Base-by-base conservation (phyloP, 495 filamentous ascomycete genomes). In the Glarea lozoyensis region DNA sequence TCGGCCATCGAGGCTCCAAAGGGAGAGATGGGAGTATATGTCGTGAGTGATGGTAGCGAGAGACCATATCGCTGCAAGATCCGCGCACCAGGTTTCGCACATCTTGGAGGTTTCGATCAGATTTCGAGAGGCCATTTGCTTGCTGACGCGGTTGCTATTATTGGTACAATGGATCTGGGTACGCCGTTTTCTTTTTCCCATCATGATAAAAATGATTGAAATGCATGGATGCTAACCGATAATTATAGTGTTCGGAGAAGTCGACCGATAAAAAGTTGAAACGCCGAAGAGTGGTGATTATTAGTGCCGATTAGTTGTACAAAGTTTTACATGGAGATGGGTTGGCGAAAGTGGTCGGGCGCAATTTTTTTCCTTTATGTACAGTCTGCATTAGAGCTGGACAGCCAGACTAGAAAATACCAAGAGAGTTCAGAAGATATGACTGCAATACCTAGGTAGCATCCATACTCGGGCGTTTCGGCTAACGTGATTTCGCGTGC, bases 1-100 rank as follows among this genome's bases (percentile, higher is more conserved):
- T 85, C 79, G 7, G 89, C 84, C 22, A 99, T 99, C 53, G 92
- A 99, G 70, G 92, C 92, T 16, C 92, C 92, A 42, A 99, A 99
- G 79, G 92, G 92, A 57, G 92, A 99, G 70, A 99, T 99, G 92
- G 92, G 81, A 59, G 92, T 99, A 23, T 99, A 81, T 61, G 66
- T 99, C n/a, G 93, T 99, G 48, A 87, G 81, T 61, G 92, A 99
- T 61, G 92, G 92, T 39, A 92, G 76, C 56, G 92, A 99, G 74
- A 71, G 92, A 48, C 92, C 92, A 30, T 99, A 99, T 69, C 75
- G 93, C 54, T 95, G 94, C 66, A 94, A 96, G 73, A 94, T 99
- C 55, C 78, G 92, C 52, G 89, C 93, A 25, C 92, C 92, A 27
- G 92, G 92, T 42, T 99, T 99, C 56, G 93, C 92, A 35, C 92